Base-by-base conservation (phyloP, 257 asterid genomes). In the Asclepias syriaca region DNA sequence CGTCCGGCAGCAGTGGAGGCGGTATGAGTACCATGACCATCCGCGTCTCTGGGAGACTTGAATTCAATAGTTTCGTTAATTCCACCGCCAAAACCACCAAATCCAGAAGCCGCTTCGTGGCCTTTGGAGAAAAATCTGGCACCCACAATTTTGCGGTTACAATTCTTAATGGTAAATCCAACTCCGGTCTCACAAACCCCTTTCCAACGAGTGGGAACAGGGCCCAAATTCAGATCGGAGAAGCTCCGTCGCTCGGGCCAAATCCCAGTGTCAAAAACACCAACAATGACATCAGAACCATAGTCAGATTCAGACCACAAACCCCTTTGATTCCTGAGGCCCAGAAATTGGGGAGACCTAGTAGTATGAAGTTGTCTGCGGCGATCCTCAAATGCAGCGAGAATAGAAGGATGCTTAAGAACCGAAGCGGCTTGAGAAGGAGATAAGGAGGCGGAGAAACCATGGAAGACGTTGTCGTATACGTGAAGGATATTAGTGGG, bases 1-100 rank as follows among this genome's bases (percentile, higher is more conserved):
- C 99, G 78, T 0, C 99, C 99, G 18, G 97, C 98, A n/a, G 99
- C 99, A 13, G 99, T 95, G 40, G 97, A 88, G 9, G 99, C 98
- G 8, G 99, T 95, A 79, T 95, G 99, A 3, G 98, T 95, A 13
- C 99, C 99, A 16, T 95, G 99, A 4, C 99, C 99, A 46, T 95
- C 99, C 22, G 98, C 98, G 32, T 95, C 99, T 73, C 99, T 78
- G 7, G 99, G 85, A 48, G 99, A 95, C 60, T 73, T 84, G 57
- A 88, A 95, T 59, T 92, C 99, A 11, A 83, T 50, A 2, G 98
- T 95, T n/a, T 85, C 88, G 68, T 95, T 95, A 65, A 95, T 92
- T 27, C 91, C 93, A 5, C 92, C 96, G 5, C 81, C 79, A 14
- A 88, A 70, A 53, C 91, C 95, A 10, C 93, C 98, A 73, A 88